A percentile compares a stretch with the other conserved stretches of the same genome.
Evolutionary conservation across 192 early-diverging fungal genomes (phyloP).

Genomic region (Geranomyces michiganensis): DNA sequence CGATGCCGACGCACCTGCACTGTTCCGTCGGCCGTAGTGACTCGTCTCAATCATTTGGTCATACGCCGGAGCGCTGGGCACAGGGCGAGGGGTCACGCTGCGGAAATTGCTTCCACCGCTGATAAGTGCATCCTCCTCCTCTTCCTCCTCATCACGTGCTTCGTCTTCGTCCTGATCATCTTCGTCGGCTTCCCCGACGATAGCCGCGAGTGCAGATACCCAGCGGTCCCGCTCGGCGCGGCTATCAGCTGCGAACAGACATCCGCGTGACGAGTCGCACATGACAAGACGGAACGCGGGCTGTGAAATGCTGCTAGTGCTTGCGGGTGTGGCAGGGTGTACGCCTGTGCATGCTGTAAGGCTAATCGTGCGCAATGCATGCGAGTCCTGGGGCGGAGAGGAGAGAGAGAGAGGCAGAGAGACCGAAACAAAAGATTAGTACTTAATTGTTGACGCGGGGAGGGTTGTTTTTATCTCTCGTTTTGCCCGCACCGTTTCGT

Average conservation of each 20-base stretch:
- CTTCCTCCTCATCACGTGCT: not conserved
- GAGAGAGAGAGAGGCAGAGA: no score
- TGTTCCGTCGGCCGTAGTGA: not conserved
- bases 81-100: not conserved
- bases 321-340: no score
- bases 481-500: constrained; percentile 10
- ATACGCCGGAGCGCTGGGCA: constrained; percentile 6
- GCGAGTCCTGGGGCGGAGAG: no score
- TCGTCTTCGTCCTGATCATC: not conserved
- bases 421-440: no score
- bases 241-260: not conserved
- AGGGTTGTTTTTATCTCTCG: no score
- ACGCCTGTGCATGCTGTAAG: not conserved
- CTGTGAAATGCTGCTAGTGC: no score
- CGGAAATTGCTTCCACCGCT: not conserved
- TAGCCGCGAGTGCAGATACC: not conserved
- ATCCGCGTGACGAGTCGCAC: not conserved
- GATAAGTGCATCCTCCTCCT: not conserved
- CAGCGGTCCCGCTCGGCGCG: not conserved
- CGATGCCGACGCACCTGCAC: not conserved
- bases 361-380: not conserved
- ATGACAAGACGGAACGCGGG: not conserved
- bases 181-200: not conserved
- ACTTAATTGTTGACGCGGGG: no score
- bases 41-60: not conserved